These are phyloP conservation scores for Suhomyces terraborum DNA, from an alignment of 1,139 yeast species.

Conservation along the genomic window DNA sequence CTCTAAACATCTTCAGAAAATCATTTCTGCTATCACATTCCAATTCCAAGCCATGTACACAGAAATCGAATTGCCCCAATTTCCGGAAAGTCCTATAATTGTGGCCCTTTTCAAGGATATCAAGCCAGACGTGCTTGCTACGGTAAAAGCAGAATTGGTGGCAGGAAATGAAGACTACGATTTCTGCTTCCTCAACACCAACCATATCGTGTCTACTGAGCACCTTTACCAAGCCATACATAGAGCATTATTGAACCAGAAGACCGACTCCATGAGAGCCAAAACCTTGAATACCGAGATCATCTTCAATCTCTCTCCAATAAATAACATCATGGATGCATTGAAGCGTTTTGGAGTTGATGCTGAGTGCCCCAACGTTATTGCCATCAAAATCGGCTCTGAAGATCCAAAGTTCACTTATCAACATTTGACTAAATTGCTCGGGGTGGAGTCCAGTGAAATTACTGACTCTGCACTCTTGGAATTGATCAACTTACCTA, in stretches of 20 bases:
- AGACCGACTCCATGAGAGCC: constrained; percentile 35
- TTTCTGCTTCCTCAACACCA: constrained; percentile 43
- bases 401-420: constrained; percentile 4
- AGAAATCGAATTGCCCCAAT: constrained; percentile 34
- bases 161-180: constrained; percentile 38
- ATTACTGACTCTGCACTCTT: constrained; percentile 31
- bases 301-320: constrained; percentile 43
- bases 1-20: neutral
- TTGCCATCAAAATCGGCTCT: constrained; percentile 35
- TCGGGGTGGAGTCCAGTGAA: constrained; percentile 18
- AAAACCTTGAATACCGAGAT: constrained; percentile 47
- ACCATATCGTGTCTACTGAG: constrained; percentile 39
- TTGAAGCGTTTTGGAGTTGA: constrained; percentile 46
- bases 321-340: constrained; percentile 48
- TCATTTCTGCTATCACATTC: neutral
- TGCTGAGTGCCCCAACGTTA: constrained; percentile 28
- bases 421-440: constrained; percentile 20
- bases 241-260: constrained; percentile 35
- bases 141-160: constrained; percentile 33
- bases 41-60: constrained; percentile 1
- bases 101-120: constrained; percentile 27
- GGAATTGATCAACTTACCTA: constrained; percentile 28
- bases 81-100: constrained; percentile 29
- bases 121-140: constrained; percentile 20
- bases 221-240: constrained; percentile 39